Base-by-base conservation (phyloP, 2,329 filamentous ascomycete species). In the Moelleriella libera region DNA sequence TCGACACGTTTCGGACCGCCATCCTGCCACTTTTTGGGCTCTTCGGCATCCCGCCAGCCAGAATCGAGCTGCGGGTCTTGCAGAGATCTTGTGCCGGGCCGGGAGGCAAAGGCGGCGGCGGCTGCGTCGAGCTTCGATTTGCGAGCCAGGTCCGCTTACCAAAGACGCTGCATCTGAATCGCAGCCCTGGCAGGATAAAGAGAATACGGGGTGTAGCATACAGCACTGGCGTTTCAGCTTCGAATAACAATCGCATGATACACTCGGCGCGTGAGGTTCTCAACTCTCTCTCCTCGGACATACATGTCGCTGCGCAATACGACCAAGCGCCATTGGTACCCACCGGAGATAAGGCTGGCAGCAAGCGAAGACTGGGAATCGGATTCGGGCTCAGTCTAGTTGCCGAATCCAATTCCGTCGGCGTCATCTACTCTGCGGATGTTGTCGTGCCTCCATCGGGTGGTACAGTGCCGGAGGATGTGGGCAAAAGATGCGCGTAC, bases 181-280 rank as follows among this genome's bases (percentile, higher is more conserved):
- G 94, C 56, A 85, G 79, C 52, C 80, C 89, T 0, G 92, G 92
- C 6, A 75, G 86, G 48, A 83, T 98, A 58, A 90, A 88, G 74
- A 80, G 82, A 55, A 85, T 98, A 54, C 77, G 90, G 48, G 92
- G 92, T 50, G 92, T 98, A 42, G 89, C 92, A 44, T 98, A 97
- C 66, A 85, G 85, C 48, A 88, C 87, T 1, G 92, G 94, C 44
- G 89, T 97, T 1, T 85, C 86, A 9, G 90, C 86, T 0, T 88
- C 84, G 45, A 96, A 96, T 63, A 98, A 97, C 62, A 86, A 84
- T 52, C 77, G 92, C 53, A 94, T 96, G 85, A 98, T 97, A 59
- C 86, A 95, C 59, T 79, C 84, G 2, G 88, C 89, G 9, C 76
- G 90, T 55, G 88, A 88, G 44, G 75, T 98, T 9, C 72, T 98